Percentiles rank a stretch among this genome's conserved stretches.
phyloP scores from a whole-genome alignment of 176 grass and related monocot species.

The barley (Hordeum vulgare) region DNA sequence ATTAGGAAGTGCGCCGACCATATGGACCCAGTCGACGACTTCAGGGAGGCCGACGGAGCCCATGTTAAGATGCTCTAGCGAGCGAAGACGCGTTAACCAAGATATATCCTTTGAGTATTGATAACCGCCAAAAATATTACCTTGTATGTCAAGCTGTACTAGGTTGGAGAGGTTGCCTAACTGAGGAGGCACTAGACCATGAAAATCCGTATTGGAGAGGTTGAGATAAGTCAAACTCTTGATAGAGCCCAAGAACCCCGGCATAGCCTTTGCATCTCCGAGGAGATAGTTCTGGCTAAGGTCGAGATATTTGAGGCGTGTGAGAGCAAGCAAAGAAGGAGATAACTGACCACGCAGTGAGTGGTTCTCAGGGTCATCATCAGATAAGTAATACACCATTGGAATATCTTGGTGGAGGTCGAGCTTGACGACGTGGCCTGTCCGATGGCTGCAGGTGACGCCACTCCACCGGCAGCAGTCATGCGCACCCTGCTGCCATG shows the following conservation, averaged over 20 bases:
- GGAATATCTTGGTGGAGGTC: background rate
- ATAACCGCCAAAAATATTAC: accelerated
- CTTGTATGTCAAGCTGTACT: background rate
- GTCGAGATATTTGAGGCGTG: background rate
- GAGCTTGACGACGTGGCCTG: conserved; percentile 12
- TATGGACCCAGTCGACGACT: background rate
- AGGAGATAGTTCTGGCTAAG: background rate
- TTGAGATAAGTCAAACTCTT: background rate
- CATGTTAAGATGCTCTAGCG: background rate
- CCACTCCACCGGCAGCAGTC: background rate
- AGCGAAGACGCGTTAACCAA: background rate
- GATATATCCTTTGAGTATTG: background rate
- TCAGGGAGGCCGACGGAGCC: background rate
- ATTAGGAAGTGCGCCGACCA: background rate
- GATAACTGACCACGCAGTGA: background rate
- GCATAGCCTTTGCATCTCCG: background rate
- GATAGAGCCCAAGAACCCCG: background rate
- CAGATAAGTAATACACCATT: too few species aligned
- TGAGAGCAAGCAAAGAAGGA: background rate
- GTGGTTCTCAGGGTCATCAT: background rate
- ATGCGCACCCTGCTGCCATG: background rate
- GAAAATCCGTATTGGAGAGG: background rate
- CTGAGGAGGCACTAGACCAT: background rate
- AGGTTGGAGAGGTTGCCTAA: background rate
- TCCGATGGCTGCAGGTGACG: conserved; percentile 7